These are phyloP conservation scores for Yarrowia porcina DNA, from an alignment of 805 yeast species.

Conservation along the genomic window DNA sequence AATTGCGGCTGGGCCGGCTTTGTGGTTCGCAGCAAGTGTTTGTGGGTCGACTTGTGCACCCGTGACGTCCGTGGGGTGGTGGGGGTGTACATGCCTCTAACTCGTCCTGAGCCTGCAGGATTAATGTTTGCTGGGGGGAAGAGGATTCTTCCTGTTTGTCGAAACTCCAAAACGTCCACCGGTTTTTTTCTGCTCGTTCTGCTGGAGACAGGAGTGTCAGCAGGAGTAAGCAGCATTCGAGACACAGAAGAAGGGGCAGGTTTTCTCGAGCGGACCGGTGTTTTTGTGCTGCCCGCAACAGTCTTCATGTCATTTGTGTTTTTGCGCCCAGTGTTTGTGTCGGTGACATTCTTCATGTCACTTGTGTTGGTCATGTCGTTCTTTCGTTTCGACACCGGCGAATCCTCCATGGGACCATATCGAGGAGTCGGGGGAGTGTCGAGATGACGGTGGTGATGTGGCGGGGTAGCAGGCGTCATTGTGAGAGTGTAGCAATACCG, in stretches of 20 bases:
- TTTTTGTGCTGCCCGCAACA: no score
- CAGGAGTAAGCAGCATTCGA: constrained; percentile 6
- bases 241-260: background rate
- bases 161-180: constrained; percentile 10
- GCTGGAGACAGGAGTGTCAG: constrained; percentile 1
- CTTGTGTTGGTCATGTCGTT: background rate
- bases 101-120: constrained; percentile 18
- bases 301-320: no score
- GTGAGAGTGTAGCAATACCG: background rate
- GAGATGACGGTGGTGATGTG: background rate
- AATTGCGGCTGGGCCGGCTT: background rate
- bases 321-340: no score
- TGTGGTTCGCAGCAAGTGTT: background rate
- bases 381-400: background rate
- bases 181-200: constrained; percentile 2
- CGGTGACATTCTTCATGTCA: background rate
- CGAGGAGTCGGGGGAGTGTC: constrained; percentile 24
- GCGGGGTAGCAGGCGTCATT: constrained; percentile 20
- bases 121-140: constrained; percentile 10
- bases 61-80: constrained; percentile 9
- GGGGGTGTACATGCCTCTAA: background rate
- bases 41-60: background rate
- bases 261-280: no score
- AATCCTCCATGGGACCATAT: constrained; percentile 24
- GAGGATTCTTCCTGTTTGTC: constrained; percentile 15